Evolutionary conservation across 2,329 filamentous ascomycete genomes (phyloP), one percentile per base, ranked within the genome.

Genomic region (Pyrenochaeta sp.): DNA sequence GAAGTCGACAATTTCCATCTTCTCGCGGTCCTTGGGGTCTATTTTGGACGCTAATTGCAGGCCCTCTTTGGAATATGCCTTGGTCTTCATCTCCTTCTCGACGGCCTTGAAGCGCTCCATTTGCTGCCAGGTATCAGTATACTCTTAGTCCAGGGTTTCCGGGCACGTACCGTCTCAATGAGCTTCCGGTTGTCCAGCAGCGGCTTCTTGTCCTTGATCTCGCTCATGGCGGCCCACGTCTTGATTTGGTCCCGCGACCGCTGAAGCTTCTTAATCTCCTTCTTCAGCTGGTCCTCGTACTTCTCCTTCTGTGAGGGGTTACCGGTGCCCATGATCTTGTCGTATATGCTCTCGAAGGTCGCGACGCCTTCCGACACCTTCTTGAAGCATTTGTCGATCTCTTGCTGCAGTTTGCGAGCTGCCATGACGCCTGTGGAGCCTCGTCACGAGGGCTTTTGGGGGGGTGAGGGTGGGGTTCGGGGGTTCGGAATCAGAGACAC

Each of bases 31-130:
- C 71, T 92, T 96, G n/a, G 94, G 94, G 75, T 99, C 94, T 54
- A 97, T 82, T 74, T 96, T 95, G 36, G 90, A 87, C 18, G 91
- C 90, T 38, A 93, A 89, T 53, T 90, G 94, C 55, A 99, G 77
- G 30, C 94, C 94, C 75, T 97, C 94, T 79, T 99, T 97, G 51
- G 94, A 97, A 76, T 96, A 99, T 50, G 94, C 94, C 74, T 99
- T 99, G 44, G 94, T 99, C 81, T 99, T 99, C 94, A 99, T 97
- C 67, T 96, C 94, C 80, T 99, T 99, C 75, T 99, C 94, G 39
- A 99, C 94, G n/a, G 92, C 93, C 78, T 99, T 99, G 83, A 99
- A 99, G 66, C 90, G 91, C 77, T 99, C 94, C 94, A 99, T 99
- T 89, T 93, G 87, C 90, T 94, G 76, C 72, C 75, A 47, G 46